Conservation (phyloP, 768 basidiomycete genomes). For the Amanita rimosa region DNA sequence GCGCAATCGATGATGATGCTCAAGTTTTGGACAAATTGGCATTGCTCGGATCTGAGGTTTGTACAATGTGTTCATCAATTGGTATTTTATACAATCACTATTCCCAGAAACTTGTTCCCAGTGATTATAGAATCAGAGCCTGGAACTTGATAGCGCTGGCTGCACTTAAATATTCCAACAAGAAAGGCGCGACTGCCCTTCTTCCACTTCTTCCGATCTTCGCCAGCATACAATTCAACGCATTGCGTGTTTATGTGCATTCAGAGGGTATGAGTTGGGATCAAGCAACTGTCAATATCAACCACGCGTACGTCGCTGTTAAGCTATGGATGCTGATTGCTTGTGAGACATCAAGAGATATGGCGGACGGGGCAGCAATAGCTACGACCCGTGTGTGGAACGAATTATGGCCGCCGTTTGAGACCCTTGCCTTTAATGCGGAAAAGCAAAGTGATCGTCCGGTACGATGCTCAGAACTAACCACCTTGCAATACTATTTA, state of each 20-base stretch:
- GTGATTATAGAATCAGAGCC: constrained; percentile 31
- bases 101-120: constrained; percentile 23
- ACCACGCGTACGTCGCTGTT: constrained; percentile 56
- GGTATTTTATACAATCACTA: too few relatives aligned
- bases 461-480: constrained; percentile 19
- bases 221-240: constrained; percentile 30
- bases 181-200: constrained; percentile 27
- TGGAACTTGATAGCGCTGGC: constrained; percentile 59
- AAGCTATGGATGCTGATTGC: constrained; percentile 64
- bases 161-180: constrained; percentile 30
- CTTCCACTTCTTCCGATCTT: constrained; percentile 42
- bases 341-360: constrained; percentile 20
- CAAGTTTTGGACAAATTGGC: constrained; percentile 26
- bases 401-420: constrained; percentile 66
- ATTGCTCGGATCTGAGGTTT: constrained; percentile 24
- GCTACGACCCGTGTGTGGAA: constrained; percentile 50
- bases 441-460: constrained; percentile 26
- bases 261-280: constrained; percentile 26
- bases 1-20: constrained; percentile 32
- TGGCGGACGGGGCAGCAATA: constrained; percentile 18
- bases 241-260: constrained; percentile 30
- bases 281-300: constrained; percentile 44
- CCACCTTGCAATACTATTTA: constrained; percentile 4
- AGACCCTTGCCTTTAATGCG: constrained; percentile 38
- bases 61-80: too few relatives aligned